These are phyloP conservation scores for Picea glauca DNA, from an alignment of 75 land plant species.

Conservation along the genomic window DNA sequence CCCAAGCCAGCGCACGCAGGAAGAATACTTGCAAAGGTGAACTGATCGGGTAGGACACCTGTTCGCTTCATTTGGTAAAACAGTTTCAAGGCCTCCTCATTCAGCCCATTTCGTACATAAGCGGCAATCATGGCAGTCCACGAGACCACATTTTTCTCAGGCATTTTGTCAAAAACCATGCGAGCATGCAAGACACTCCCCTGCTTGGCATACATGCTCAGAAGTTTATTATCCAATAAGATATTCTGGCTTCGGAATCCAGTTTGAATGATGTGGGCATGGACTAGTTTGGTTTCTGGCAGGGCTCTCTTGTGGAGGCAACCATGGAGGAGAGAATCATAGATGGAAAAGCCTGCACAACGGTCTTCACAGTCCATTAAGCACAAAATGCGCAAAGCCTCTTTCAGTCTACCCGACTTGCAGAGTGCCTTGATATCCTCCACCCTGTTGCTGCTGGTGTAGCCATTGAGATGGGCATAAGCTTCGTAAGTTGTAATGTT, in stretches of 20 bases:
- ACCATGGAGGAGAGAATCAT: not conserved
- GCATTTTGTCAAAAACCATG: slow-evolving; percentile 19
- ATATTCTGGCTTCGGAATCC: not conserved
- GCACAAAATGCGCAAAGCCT: not conserved
- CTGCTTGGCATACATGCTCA: slow-evolving; percentile 8
- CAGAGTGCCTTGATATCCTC: not conserved
- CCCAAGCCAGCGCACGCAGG: slow-evolving; percentile 9
- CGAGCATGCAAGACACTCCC: not conserved
- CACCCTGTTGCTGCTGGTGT: no score
- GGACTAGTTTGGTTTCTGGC: slow-evolving; percentile 4
- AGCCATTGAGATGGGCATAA: no score
- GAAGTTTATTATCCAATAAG: slow-evolving; percentile 11
- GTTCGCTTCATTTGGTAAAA: slow-evolving; percentile 18
- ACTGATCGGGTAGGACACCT: not conserved
- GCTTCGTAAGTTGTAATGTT: no score
- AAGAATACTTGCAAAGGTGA: not conserved
- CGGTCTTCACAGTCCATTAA: not conserved
- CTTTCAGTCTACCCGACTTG: not conserved
- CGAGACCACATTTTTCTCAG: slow-evolving; percentile 12
- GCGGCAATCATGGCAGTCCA: slow-evolving; percentile 15
- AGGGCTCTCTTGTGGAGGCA: not conserved
- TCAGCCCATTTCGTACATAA: not conserved
- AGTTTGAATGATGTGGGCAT: slow-evolving; percentile 5
- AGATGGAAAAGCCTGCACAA: not conserved
- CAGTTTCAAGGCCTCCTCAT: slow-evolving; percentile 4